Evolutionary conservation across 2,329 filamentous ascomycete species (phyloP).

Genomic region (Ophiostoma perfectum): DNA sequence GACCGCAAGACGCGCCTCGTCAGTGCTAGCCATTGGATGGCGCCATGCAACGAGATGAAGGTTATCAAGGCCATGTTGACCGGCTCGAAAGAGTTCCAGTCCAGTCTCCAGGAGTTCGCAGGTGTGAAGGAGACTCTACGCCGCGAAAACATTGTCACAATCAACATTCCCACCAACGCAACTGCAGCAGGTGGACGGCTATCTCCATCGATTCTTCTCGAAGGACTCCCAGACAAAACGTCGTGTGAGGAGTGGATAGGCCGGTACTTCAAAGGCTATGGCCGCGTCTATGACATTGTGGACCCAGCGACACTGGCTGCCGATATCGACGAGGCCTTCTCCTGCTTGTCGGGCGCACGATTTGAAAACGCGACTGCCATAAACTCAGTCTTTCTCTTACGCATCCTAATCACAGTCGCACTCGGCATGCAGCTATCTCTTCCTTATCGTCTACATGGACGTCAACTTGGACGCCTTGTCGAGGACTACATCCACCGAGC

Average conservation of each 20-base stretch:
- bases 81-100: neutral
- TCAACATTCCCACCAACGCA: neutral
- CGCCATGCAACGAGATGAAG: conserved; percentile 19
- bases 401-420: conserved; percentile 10
- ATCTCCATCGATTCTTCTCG: neutral
- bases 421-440: conserved; percentile 22
- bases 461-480: conserved; percentile 15
- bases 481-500: conserved; percentile 14
- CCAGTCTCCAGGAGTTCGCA: conserved; percentile 12
- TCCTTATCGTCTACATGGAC: conserved; percentile 19
- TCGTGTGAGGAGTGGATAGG: conserved; percentile 20
- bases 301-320: neutral
- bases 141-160: neutral
- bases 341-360: neutral
- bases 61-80: conserved; percentile 19
- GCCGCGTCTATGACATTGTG: conserved; percentile 18
- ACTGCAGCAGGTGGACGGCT: neutral
- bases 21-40: conserved; percentile 23
- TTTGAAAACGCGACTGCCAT: neutral
- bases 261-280: conserved; percentile 14
- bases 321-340: conserved; percentile 19
- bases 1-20: conserved; percentile 18
- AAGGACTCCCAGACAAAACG: conserved; percentile 13
- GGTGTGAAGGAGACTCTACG: conserved; percentile 17
- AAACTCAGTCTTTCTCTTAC: conserved; percentile 18